A percentile compares a stretch with the other conserved stretches of the same genome.
Conservation (phyloP, 225 moss, liverwort and hornwort species). For the Physcomitrium patens region DNA sequence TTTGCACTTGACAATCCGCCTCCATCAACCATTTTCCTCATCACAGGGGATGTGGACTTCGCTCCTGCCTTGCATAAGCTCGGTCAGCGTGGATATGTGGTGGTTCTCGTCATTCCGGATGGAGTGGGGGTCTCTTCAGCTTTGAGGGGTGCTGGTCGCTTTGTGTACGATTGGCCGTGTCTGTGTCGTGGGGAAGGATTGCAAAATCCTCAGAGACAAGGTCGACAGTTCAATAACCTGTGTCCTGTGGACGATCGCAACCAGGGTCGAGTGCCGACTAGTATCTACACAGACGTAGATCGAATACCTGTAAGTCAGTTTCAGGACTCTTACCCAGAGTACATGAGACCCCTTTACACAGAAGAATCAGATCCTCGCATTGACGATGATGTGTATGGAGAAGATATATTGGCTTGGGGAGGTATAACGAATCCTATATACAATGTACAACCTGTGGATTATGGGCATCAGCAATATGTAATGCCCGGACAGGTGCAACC, state of each 20-base stretch:
- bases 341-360: slow-evolving; percentile 36
- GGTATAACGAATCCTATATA: slow-evolving; percentile 23
- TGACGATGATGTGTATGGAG: slow-evolving; percentile 62
- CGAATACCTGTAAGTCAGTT: slow-evolving; percentile 58
- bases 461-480: slow-evolving; percentile 64
- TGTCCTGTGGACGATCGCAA: slow-evolving; percentile 52
- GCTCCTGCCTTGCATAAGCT: slow-evolving; percentile 95
- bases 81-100: slow-evolving; percentile 80
- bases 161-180: slow-evolving; percentile 91
- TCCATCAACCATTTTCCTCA: slow-evolving; percentile 85
- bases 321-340: slow-evolving; percentile 56
- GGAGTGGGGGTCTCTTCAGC: slow-evolving; percentile 82
- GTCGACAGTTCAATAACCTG: slow-evolving; percentile 37
- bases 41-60: slow-evolving; percentile 96
- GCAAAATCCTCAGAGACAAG: slow-evolving; percentile 49
- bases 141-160: slow-evolving; percentile 76
- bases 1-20: slow-evolving; percentile 92
- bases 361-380: slow-evolving; percentile 53
- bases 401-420: slow-evolving; percentile 56
- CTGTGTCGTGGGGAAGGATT: slow-evolving; percentile 68
- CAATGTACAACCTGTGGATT: slow-evolving; percentile 45
- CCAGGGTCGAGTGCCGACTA: slow-evolving; percentile 40
- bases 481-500: slow-evolving; percentile 59
- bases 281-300: slow-evolving; percentile 47
- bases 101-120: slow-evolving; percentile 83